Conservation (phyloP, 805 yeast species). For the Lipomyces yamadae region DNA sequence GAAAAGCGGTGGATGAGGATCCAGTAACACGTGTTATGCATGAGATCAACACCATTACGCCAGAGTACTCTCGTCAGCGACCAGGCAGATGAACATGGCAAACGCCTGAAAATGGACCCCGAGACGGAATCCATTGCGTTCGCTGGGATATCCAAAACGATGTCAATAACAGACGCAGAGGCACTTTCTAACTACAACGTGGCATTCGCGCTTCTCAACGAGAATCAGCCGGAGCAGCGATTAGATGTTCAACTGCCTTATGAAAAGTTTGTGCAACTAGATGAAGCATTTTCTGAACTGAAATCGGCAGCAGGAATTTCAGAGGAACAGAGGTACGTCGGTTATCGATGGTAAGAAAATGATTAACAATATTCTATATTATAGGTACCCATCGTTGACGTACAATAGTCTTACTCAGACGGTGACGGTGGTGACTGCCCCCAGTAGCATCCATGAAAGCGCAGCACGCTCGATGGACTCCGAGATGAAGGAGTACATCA, state of each 20-base stretch:
- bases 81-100: too few species aligned
- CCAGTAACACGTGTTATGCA: too few species aligned
- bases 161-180: slow-evolving; percentile 6
- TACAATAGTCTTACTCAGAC: slow-evolving; percentile 5
- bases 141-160: slow-evolving; percentile 3
- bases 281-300: neutral
- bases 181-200: slow-evolving; percentile 3
- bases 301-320: slow-evolving; percentile 5
- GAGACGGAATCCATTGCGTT: slow-evolving; percentile 6
- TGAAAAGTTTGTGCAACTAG: slow-evolving; percentile 6
- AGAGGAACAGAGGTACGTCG: slow-evolving; percentile 6
- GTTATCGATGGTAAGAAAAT: neutral
- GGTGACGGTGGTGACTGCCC: slow-evolving; percentile 8
- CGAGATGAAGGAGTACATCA: neutral
- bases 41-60: too few species aligned
- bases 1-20: too few species aligned
- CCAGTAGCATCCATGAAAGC: slow-evolving; percentile 1
- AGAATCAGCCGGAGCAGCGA: slow-evolving; percentile 2
- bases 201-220: slow-evolving; percentile 6
- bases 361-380: slow-evolving; percentile 1
- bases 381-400: slow-evolving; percentile 7
- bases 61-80: too few species aligned
- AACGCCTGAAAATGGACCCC: too few species aligned
- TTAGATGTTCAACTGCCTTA: slow-evolving; percentile 9
- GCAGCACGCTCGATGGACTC: neutral